Evolutionary conservation across 2,329 filamentous ascomycete species (phyloP), one percentile per base, ranked within the genome.

Genomic region (Ilyonectria mors-panacis): DNA sequence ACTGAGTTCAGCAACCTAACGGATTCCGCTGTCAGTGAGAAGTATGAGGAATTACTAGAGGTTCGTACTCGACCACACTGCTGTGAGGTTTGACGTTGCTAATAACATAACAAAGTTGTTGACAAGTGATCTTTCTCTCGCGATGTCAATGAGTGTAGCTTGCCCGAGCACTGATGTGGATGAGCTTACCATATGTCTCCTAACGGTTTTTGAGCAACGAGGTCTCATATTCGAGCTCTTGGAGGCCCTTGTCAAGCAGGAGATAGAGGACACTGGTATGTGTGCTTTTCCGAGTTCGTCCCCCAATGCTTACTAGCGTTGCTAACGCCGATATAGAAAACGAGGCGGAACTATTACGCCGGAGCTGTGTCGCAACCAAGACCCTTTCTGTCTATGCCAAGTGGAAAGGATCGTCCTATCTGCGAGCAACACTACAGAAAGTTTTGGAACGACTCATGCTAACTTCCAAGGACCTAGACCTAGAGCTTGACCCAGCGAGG

Each of bases 311-410:
- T 23, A 6, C 12, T 19, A n/a, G 4, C 19, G 4, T 12, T 51
- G 53, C 73, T 79, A 54, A 76, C 17, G 1, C 42, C 0, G 3
- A 4, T 12, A 17, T 39, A 85, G 91, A 92, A 76, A 92, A 90
- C 60, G 91, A 92, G 74, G 86, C 90, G 1, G 91, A 93, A 73
- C 84, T 93, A 23, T 79, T 93, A 12, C 85, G 91, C n/a, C 84
- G 90, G 56, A 91, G 91, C 35, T 92, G 89, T 70, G 90, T 93
- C 1, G 88, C 89, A n/a, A 92, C 91, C 2, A 93, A 92, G 76
- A 91, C 92, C 86, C 83, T 93, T 2, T 92, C 91, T 1, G 85
- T 92, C 8, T 93, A 92, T 72, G 90, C 90, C 6, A 92, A 91
- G 74, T 93, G 91, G 91, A 92, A 92, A 79, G 91, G 91, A 13